Conservation (phyloP, 768 basidiomycete genomes). For the Rickenella mellea region DNA sequence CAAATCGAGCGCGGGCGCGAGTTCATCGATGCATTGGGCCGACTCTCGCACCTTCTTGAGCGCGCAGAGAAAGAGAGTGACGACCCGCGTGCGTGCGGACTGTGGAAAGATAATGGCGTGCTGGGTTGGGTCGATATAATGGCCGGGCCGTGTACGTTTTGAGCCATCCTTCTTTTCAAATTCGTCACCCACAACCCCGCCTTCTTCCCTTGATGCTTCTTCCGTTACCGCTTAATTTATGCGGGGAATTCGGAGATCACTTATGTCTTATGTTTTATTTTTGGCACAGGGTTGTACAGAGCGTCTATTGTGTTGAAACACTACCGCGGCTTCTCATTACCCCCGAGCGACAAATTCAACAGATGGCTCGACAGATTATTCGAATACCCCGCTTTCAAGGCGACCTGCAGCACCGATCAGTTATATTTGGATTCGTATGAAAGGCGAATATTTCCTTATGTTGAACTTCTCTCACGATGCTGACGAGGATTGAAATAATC, state of each 20-base stretch:
- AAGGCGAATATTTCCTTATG: conserved; percentile 26
- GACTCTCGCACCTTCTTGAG: conserved; percentile 45
- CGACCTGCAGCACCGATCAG: conserved; percentile 58
- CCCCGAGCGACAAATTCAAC: conserved; percentile 35
- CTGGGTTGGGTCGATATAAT: conserved; percentile 59
- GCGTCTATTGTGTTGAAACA: conserved; percentile 53
- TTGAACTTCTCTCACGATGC: background rate
- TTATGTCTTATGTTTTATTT: conserved; percentile 5
- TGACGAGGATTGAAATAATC: background rate
- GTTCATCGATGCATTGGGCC: conserved; percentile 40
- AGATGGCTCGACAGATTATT: conserved; percentile 47
- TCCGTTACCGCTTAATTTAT: background rate
- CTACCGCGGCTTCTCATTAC: conserved; percentile 58
- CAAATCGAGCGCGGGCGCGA: conserved; percentile 47
- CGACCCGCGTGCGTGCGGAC: conserved; percentile 36
- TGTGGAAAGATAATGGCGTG: conserved; percentile 50
- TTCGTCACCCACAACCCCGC: conserved; percentile 3
- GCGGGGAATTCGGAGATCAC: too few relatives aligned
- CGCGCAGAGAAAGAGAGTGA: conserved; percentile 42
- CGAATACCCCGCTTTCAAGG: conserved; percentile 51
- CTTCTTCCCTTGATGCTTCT: conserved; percentile 6
- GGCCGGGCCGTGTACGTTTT: conserved; percentile 62
- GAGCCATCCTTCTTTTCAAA: background rate
- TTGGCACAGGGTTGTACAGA: conserved; percentile 67
- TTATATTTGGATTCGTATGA: conserved; percentile 69